phyloP scores from a whole-genome alignment of 805 yeast species.

The Suhomyces canberraensis region DNA sequence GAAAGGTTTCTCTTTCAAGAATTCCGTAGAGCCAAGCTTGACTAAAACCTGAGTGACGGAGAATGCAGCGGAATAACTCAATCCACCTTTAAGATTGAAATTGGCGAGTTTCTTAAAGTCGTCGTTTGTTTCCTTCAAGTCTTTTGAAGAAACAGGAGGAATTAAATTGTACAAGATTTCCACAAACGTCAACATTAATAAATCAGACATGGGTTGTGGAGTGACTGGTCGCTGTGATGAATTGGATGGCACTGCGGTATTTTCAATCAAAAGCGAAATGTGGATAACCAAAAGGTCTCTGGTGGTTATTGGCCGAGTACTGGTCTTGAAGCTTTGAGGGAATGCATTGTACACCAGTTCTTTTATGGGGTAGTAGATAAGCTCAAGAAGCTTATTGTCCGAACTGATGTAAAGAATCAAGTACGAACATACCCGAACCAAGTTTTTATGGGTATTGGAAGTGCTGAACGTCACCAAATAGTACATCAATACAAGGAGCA shows the following conservation, averaged over 20 bases:
- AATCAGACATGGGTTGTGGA: slow-evolving; percentile 26
- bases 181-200: slow-evolving; percentile 44
- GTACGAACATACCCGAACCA: slow-evolving; percentile 50
- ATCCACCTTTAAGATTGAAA: slow-evolving; percentile 37
- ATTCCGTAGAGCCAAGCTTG: slow-evolving; percentile 34
- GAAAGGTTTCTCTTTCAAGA: slow-evolving; percentile 35
- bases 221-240: slow-evolving; percentile 7
- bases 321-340: slow-evolving; percentile 52
- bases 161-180: slow-evolving; percentile 63
- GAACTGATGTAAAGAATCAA: slow-evolving; percentile 51
- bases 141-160: slow-evolving; percentile 33
- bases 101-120: slow-evolving; percentile 25
- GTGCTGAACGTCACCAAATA: slow-evolving; percentile 51
- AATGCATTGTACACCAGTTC: slow-evolving; percentile 43
- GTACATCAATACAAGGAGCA: slow-evolving; percentile 53
- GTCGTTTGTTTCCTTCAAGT: slow-evolving; percentile 13
- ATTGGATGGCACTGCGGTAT: slow-evolving; percentile 7
- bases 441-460: slow-evolving; percentile 33
- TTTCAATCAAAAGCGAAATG: slow-evolving; percentile 43
- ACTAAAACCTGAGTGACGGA: slow-evolving; percentile 42
- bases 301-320: slow-evolving; percentile 45
- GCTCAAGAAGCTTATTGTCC: slow-evolving; percentile 30
- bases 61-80: slow-evolving; percentile 51
- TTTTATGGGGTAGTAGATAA: slow-evolving; percentile 46
- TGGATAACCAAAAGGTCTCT: slow-evolving; percentile 64